Base-by-base conservation (phyloP, 2,329 filamentous ascomycete genomes). In the Simplicillium sp. region DNA sequence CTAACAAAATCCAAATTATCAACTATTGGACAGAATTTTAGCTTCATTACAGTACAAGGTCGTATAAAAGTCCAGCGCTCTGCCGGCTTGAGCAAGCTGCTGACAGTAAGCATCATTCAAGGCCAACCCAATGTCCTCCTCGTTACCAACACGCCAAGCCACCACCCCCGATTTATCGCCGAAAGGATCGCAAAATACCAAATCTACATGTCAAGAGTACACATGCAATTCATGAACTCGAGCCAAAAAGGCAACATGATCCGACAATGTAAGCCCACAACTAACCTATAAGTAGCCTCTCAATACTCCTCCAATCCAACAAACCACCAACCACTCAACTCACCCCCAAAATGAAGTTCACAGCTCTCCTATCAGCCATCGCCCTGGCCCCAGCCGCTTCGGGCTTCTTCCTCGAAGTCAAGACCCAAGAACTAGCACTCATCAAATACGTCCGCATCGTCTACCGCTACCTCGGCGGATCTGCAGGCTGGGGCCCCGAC, bases 401-500 rank as follows among this genome's bases (percentile, higher is more conserved):
- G 0, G 40, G 35, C 36, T 42, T 42, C 31, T 42, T 42, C 40
- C 40, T 42, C 29, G 35, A 38, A 15, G 34, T 42, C 40, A 42
- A 38, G 20, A 36, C 37, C 31, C 40, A 38, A 29, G 32, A 37
- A 7, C 36, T 42, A 9, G 29, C 40, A 28, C 20, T 11, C 18
- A 36, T 42, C 18, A 36, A 32, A 32, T 33, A 37, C 31, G 40
- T 42, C 31, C 40, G 40, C 29, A 17, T 42, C 18, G 32, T 36
- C 6, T 42, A 42, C 32, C 37, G 40, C 36, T 38, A 42, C 28
- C 36, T 37, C 36, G 40, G 40, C 20, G 40, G 35, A 36, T 38
- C 40, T 17, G 40, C 40, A 14, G 40, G 40, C 15, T 35, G 34
- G 29, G 36, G 32, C 14, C 29, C 12, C 15, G 36, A 42, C 7